Percentiles rank a stretch among this genome's conserved stretches.
phyloP scores from a whole-genome alignment of 2,329 filamentous ascomycete species.

The Zarea fungicola region DNA sequence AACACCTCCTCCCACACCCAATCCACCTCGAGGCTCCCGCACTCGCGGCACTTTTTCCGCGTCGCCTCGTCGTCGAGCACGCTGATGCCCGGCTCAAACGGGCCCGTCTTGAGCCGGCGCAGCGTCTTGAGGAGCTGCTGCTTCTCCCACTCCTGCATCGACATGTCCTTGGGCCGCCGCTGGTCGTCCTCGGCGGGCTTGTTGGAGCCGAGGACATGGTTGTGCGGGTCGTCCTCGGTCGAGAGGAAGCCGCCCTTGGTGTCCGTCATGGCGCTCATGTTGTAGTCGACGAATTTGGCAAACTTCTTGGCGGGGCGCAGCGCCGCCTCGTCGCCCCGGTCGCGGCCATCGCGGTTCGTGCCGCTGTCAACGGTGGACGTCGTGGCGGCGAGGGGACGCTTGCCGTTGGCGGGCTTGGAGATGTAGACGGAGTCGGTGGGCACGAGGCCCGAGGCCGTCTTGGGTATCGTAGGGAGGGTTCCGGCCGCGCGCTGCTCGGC shows the following conservation, averaged over 20 bases:
- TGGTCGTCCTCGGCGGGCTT: slow-evolving; percentile 31
- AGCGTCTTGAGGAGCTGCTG: slow-evolving; percentile 70
- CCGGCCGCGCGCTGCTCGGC: slow-evolving; percentile 50
- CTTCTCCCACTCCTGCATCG: slow-evolving; percentile 83
- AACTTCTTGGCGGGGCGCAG: slow-evolving; percentile 83
- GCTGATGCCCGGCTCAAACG: slow-evolving; percentile 85
- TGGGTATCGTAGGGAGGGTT: slow-evolving; percentile 35
- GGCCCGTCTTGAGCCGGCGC: slow-evolving; percentile 68
- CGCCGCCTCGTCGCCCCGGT: slow-evolving; percentile 38
- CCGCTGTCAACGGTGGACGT: slow-evolving; percentile 33
- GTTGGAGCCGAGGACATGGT: slow-evolving; percentile 59
- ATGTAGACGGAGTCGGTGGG: slow-evolving; percentile 59
- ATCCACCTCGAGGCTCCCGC: slow-evolving; percentile 79
- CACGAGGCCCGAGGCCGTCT: slow-evolving; percentile 65
- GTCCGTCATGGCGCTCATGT: slow-evolving; percentile 96
- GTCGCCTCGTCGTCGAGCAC: slow-evolving; percentile 58
- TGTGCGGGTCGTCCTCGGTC: slow-evolving; percentile 86
- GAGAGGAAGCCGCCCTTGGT: slow-evolving; percentile 94
- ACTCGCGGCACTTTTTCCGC: slow-evolving; percentile 78
- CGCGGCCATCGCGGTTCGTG: slow-evolving; percentile 65
- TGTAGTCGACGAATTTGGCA: slow-evolving; percentile 92
- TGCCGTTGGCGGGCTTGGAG: slow-evolving; percentile 44
- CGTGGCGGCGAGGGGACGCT: slow-evolving; percentile 59
- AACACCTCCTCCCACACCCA: slow-evolving; percentile 92
- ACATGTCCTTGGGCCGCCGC: slow-evolving; percentile 79